Conservation (phyloP, 192 early-diverging fungal genomes). For the Entomortierella lignicola region DNA sequence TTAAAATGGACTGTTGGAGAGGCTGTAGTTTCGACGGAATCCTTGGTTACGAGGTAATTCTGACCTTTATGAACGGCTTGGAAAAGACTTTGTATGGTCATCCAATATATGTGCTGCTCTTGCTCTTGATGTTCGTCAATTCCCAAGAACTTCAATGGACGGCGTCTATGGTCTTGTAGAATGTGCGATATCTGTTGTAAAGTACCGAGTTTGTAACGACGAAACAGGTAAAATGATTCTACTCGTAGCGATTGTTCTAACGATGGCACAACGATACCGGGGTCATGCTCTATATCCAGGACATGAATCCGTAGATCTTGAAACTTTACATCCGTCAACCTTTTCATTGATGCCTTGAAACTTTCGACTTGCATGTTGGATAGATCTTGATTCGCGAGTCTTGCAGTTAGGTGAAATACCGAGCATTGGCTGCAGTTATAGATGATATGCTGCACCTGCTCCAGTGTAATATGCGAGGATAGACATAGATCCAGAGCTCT, state of each 20-base stretch:
- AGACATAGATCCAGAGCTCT: neutral
- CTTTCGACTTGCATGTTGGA: neutral
- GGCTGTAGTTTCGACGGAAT: neutral
- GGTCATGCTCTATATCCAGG: too few relatives aligned
- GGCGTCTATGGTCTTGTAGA: neutral
- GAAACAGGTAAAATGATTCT: neutral
- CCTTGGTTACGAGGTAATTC: neutral
- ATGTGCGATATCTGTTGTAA: neutral
- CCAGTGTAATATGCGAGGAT: neutral
- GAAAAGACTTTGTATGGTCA: neutral
- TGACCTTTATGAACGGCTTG: neutral
- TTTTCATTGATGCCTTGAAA: neutral
- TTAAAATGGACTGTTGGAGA: neutral
- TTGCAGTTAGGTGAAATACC: neutral
- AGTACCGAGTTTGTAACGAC: neutral
- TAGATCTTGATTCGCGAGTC: neutral
- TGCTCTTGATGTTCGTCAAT: neutral
- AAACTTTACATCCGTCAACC: slow-evolving; percentile 1
- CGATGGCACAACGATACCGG: too few relatives aligned
- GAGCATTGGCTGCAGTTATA: neutral
- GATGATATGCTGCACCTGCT: too few relatives aligned
- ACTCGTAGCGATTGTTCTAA: neutral
- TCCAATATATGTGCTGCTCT: neutral
- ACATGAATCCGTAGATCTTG: neutral
- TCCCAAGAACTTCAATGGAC: neutral